These are phyloP conservation scores for Mariannaea sp. DNA, from an alignment of 2,329 filamentous ascomycete species.

Conservation along the genomic window DNA sequence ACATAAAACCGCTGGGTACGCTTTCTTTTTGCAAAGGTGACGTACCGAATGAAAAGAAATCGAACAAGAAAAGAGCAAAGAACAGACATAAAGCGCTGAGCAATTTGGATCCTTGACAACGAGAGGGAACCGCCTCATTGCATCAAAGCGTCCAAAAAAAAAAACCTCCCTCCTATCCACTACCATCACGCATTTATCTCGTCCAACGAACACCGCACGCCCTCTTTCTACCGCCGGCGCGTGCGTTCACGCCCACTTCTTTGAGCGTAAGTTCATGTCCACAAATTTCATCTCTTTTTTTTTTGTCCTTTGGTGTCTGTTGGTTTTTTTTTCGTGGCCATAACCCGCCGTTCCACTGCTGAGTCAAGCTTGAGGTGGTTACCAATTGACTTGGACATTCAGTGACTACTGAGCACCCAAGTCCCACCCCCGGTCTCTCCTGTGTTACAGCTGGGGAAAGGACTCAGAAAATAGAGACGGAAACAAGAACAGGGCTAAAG, in stretches of 20 bases:
- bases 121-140: background rate
- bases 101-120: background rate
- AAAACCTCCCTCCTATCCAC: background rate
- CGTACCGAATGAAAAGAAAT: background rate
- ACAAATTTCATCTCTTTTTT: constrained; percentile 1
- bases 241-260: constrained; percentile 2
- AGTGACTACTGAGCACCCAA: constrained; percentile 10
- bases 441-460: background rate
- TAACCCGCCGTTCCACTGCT: constrained; percentile 4
- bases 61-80: background rate
- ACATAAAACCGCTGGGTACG: constrained; percentile 19
- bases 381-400: background rate
- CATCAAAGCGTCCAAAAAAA: constrained; percentile 1
- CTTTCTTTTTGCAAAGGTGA: no score
- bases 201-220: background rate
- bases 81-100: background rate
- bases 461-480: constrained; percentile 12
- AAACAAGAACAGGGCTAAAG: constrained; percentile 18
- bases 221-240: constrained; percentile 2
- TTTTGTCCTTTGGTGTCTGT: no score
- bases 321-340: background rate
- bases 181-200: background rate
- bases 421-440: background rate
- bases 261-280: constrained; percentile 3
- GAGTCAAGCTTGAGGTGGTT: background rate